A percentile compares a stretch with the other conserved stretches of the same genome.
phyloP scores from a whole-genome alignment of 1,284 basidiomycete genomes.

The Pholiota adiposa region DNA sequence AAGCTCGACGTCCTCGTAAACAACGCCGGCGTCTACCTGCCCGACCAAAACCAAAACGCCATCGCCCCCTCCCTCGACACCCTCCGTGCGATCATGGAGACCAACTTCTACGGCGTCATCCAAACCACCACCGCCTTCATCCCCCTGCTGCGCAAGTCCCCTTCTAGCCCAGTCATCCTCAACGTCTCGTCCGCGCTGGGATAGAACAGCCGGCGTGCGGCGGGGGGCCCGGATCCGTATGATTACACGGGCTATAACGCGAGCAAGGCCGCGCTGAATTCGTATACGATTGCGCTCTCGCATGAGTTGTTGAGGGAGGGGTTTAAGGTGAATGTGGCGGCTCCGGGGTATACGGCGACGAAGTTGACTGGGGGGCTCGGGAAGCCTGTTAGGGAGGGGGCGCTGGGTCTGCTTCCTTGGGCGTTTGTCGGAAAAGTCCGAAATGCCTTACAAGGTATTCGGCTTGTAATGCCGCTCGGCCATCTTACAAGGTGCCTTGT shows the following conservation, averaged over 20 bases:
- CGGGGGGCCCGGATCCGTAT: background rate
- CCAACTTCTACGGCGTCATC: slow-evolving; percentile 17
- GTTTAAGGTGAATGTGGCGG: slow-evolving; percentile 70
- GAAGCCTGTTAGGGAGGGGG: slow-evolving; percentile 23
- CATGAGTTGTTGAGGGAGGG: slow-evolving; percentile 72
- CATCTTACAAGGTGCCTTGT: too few relatives aligned
- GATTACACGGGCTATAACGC: background rate
- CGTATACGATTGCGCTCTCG: slow-evolving; percentile 29
- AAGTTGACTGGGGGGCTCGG: slow-evolving; percentile 44
- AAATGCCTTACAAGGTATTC: too few relatives aligned
- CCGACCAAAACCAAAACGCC: slow-evolving; percentile 37
- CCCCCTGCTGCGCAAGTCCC: slow-evolving; percentile 19
- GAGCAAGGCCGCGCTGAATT: slow-evolving; percentile 2
- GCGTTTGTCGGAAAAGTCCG: too few relatives aligned
- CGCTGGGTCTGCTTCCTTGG: background rate
- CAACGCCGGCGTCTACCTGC: slow-evolving; percentile 46
- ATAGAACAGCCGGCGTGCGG: slow-evolving; percentile 52
- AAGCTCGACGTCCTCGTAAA: slow-evolving; percentile 53
- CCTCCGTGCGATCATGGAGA: slow-evolving; percentile 35
- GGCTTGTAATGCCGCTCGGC: too few relatives aligned
- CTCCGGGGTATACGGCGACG: slow-evolving; percentile 47
- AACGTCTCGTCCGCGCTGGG: slow-evolving; percentile 44
- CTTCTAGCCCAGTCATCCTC: slow-evolving; percentile 10
- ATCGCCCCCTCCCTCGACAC: slow-evolving; percentile 32
- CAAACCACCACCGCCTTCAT: slow-evolving; percentile 14